Conservation (phyloP, 805 yeast genomes). For the Wickerhamiella azyma region DNA sequence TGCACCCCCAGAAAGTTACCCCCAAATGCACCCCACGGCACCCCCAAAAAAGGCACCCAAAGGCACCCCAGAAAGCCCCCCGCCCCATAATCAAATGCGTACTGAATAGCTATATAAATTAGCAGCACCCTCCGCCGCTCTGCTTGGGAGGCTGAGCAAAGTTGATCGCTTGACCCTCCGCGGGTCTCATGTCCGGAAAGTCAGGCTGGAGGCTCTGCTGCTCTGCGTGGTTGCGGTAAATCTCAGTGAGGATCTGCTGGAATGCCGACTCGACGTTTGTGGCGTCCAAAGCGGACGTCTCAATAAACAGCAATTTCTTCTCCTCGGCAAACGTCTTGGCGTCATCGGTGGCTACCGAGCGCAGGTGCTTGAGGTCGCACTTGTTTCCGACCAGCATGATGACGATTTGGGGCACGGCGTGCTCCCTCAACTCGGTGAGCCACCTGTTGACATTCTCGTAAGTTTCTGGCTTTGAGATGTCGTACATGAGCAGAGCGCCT, state of each 20-base stretch:
- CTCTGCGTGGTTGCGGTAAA: slow-evolving; percentile 92
- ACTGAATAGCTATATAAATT: no score
- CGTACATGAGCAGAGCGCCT: slow-evolving; percentile 92
- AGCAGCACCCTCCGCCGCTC: slow-evolving; percentile 58
- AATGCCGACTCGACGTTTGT: slow-evolving; percentile 92
- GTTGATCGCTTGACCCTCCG: slow-evolving; percentile 79
- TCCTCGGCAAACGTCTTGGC: slow-evolving; percentile 77
- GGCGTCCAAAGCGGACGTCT: slow-evolving; percentile 86
- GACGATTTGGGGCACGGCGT: slow-evolving; percentile 93
- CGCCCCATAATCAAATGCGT: no score
- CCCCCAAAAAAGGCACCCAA: background rate
- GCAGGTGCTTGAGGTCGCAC: slow-evolving; percentile 82
- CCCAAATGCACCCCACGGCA: background rate
- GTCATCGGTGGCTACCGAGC: slow-evolving; percentile 97
- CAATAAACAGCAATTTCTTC: slow-evolving; percentile 83
- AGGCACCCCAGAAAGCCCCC: background rate
- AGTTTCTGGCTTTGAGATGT: slow-evolving; percentile 84
- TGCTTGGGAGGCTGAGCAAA: slow-evolving; percentile 86
- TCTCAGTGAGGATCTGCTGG: slow-evolving; percentile 82
- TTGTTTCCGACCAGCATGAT: slow-evolving; percentile 95
- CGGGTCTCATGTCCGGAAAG: slow-evolving; percentile 47
- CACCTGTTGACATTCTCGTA: slow-evolving; percentile 80
- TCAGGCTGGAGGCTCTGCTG: slow-evolving; percentile 74
- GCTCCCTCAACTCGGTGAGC: slow-evolving; percentile 91
- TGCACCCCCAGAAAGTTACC: no score